Conservation (phyloP, 1,284 basidiomycete species). For the Fistulina hepatica region DNA sequence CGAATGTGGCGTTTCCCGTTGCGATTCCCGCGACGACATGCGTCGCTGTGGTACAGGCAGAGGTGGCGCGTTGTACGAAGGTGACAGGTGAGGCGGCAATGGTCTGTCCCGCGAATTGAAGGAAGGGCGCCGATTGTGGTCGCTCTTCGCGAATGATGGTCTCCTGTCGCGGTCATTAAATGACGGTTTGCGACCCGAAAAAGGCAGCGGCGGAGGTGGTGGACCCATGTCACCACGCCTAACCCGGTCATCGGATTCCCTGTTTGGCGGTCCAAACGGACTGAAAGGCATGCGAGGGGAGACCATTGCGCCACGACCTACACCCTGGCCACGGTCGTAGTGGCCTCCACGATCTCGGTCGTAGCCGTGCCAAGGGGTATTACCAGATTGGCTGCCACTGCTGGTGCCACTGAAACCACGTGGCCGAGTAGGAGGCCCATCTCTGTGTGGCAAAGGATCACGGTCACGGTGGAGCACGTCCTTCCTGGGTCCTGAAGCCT, state of each 20-base stretch:
- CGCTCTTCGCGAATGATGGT: too few species aligned
- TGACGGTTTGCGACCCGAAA: too few species aligned
- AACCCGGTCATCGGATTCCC: constrained; percentile 19
- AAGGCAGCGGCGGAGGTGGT: constrained; percentile 37
- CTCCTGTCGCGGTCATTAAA: too few species aligned
- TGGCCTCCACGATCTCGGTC: constrained; percentile 35
- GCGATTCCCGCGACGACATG: constrained; percentile 30
- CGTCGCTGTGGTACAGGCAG: constrained; percentile 18
- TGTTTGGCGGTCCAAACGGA: constrained; percentile 14
- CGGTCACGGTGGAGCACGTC: too few species aligned
- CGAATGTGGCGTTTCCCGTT: constrained; percentile 19
- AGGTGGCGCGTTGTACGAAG: constrained; percentile 19
- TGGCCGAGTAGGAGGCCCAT: constrained; percentile 32
- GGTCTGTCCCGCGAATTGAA: constrained; percentile 35
- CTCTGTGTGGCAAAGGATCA: constrained; percentile 32
- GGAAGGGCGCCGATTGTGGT: constrained; percentile 20
- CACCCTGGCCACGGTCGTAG: constrained; percentile 17
- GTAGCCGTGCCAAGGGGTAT: constrained; percentile 33
- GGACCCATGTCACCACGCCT: constrained; percentile 29
- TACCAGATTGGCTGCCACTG: constrained; percentile 19
- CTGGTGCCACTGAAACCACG: too few species aligned
- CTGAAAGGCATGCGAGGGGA: constrained; percentile 3
- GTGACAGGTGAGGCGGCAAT: constrained; percentile 35
- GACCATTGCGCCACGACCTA: constrained; percentile 9
- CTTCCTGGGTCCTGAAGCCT: too few species aligned